Conservation (phyloP, 2,329 filamentous ascomycete genomes). For the Alternaria viburni region DNA sequence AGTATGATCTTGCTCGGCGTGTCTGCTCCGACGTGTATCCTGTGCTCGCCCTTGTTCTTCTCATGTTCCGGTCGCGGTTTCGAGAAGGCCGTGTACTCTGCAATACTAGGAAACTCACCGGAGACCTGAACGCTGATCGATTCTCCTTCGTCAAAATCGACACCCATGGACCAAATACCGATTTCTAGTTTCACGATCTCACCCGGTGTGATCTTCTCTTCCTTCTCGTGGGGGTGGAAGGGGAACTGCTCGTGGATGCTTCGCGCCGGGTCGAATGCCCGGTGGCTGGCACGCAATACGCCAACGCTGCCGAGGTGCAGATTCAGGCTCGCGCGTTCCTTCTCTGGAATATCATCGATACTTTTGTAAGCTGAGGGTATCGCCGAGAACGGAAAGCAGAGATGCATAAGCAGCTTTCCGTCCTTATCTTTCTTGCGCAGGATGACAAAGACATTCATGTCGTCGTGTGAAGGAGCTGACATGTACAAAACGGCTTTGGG, state of each 20-base stretch:
- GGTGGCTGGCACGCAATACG: conserved; percentile 54
- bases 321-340: conserved; percentile 50
- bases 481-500: conserved; percentile 58
- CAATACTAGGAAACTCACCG: conserved; percentile 41
- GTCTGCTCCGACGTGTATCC: conserved; percentile 48
- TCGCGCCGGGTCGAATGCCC: conserved; percentile 37
- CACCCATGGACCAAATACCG: conserved; percentile 56
- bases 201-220: conserved; percentile 52
- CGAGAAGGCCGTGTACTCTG: conserved; percentile 46
- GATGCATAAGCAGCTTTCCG: conserved; percentile 46
- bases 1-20: conserved; percentile 50
- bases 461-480: conserved; percentile 52
- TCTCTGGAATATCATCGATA: conserved; percentile 65
- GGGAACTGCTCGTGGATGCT: conserved; percentile 35
- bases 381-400: conserved; percentile 49
- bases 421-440: conserved; percentile 54
- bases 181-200: conserved; percentile 56
- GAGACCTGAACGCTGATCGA: conserved; percentile 26
- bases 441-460: conserved; percentile 54
- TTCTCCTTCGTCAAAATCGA: conserved; percentile 55
- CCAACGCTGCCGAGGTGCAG: conserved; percentile 53
- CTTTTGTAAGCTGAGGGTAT: conserved; percentile 31
- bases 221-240: conserved; percentile 50
- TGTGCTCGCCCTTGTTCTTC: conserved; percentile 50
- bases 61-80: conserved; percentile 50